Evolutionary conservation across 345 rosid species (phyloP).

Genomic region (Salix exigua): DNA sequence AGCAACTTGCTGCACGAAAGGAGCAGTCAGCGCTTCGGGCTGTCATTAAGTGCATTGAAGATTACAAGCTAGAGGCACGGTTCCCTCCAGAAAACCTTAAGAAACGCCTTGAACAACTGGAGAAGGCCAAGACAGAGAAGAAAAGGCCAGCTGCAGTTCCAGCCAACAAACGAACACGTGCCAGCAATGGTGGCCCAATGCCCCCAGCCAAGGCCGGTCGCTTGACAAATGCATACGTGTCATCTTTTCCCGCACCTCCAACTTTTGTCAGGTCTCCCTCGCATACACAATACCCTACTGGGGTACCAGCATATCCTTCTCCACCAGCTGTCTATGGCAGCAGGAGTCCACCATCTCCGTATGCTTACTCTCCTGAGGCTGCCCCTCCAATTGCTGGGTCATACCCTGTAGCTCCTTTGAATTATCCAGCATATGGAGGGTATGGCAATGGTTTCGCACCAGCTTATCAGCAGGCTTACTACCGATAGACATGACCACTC

Average conservation of each 20-base stretch:
- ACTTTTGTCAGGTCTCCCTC: conserved; percentile 77
- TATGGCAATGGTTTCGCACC: conserved; percentile 57
- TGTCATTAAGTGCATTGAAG: conserved; percentile 93
- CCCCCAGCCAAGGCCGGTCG: conserved; percentile 99
- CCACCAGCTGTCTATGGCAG: conserved; percentile 61
- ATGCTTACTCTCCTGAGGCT: conserved; percentile 63
- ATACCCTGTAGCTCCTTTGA: conserved; percentile 57
- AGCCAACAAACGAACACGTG: conserved; percentile 88
- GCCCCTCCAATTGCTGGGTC: conserved; percentile 46
- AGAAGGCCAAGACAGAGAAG: conserved; percentile 90
- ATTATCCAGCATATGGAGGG: conserved; percentile 54
- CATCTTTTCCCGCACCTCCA: conserved; percentile 81
- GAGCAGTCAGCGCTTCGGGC: conserved; percentile 93
- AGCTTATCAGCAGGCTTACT: conserved; percentile 80
- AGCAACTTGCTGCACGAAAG: conserved; percentile 83
- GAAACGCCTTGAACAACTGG: conserved; percentile 97
- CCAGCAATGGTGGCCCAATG: conserved; percentile 90
- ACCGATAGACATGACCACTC: conserved; percentile 57
- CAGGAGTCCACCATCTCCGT: conserved; percentile 56
- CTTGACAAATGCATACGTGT: conserved; percentile 80
- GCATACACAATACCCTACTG: conserved; percentile 66
- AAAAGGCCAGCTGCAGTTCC: conserved; percentile 75
- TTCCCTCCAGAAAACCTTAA: conserved; percentile 92
- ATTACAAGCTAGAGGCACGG: conserved; percentile 79
- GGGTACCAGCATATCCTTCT: conserved; percentile 57